A percentile compares a stretch with the other conserved stretches of the same genome.
phyloP scores from a whole-genome alignment of 2,329 filamentous ascomycete species.

The Xylariaceae sp. region DNA sequence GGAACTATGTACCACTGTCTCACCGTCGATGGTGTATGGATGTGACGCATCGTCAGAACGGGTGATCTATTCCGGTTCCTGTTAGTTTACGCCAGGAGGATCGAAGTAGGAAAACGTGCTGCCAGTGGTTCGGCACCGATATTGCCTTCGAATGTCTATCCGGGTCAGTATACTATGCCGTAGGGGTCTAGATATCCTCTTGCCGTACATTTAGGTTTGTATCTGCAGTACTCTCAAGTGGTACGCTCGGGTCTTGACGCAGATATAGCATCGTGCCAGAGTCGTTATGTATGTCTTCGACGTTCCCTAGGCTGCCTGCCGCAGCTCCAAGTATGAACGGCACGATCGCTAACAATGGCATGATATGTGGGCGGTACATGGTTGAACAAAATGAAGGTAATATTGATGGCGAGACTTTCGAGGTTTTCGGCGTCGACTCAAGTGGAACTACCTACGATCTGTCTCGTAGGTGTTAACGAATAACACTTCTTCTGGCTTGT shows the following conservation, averaged over 20 bases:
- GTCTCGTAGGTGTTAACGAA: too few species aligned
- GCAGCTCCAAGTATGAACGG: conserved; percentile 13
- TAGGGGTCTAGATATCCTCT: too few species aligned
- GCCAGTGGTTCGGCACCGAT: conserved; percentile 37
- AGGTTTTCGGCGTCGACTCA: too few species aligned
- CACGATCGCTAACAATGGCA: conserved; percentile 13
- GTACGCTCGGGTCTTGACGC: conserved; percentile 29
- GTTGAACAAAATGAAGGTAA: too few species aligned
- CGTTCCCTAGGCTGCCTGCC: conserved; percentile 14
- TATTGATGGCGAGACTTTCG: too few species aligned
- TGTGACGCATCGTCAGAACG: background rate
- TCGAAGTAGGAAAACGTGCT: conserved; percentile 23
- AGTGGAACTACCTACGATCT: too few species aligned
- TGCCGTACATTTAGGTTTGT: conserved; percentile 35
- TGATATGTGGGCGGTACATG: conserved; percentile 7
- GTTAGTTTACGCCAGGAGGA: too few species aligned
- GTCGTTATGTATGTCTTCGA: conserved; percentile 33
- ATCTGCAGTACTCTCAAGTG: conserved; percentile 5
- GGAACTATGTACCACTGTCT: background rate
- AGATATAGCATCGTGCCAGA: conserved; percentile 35
- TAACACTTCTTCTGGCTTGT: too few species aligned
- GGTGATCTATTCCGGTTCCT: background rate
- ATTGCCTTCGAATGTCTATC: conserved; percentile 36
- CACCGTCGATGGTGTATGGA: background rate
- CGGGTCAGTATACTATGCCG: background rate